Evolutionary conservation across 345 rosid species (phyloP), one percentile per base, ranked within the genome.

Genomic region (Cardamine resedifolia): DNA sequence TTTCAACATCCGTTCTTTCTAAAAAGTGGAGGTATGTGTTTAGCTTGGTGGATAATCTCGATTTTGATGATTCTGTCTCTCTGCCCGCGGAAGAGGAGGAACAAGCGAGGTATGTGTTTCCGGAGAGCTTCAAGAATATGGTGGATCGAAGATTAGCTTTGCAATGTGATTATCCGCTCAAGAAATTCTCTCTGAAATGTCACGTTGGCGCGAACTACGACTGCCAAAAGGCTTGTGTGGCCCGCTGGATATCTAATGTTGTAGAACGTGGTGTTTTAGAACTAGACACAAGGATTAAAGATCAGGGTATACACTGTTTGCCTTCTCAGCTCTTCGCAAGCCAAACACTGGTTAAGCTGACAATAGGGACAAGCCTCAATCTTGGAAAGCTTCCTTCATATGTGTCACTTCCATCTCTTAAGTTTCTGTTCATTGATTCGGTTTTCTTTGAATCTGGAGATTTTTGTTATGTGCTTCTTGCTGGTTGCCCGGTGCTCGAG

Each of bases 351-450:
- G 73, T 69, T 21, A 69, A 45, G 57, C 57, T 69, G 33, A 15
- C 66, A 20, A 11, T 70, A 12, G 66, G 58, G 15, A 58, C 65
- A 44, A 0, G 16, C 0, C 9, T 58, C 4, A 4, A 0, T 4
- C n/a, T 16, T 24, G 50, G 15, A 6, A 31, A 10, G 4, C 12
- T 48, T 36, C 59, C 39, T 34, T 5, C 49, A 33, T 1, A 27
- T 36, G 59, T 59, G 10, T 70, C 28, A 4, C 67, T 59, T 34
- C 67, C 74, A 23, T 18, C 74, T 38, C 74, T 70, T 10, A 70
- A 70, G 66, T 9, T 7, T n/a, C 58, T 70, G 16, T 57, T 11
- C 12, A 10, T 70, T 18, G 66, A 58, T 10, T 0, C 36, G 2
- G 18, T 44, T 16, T 20, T 9, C 27, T 26, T 5, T 2, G 16